Base-by-base conservation (phyloP, 306 rosid species). In the Citrullus colocynthis region DNA sequence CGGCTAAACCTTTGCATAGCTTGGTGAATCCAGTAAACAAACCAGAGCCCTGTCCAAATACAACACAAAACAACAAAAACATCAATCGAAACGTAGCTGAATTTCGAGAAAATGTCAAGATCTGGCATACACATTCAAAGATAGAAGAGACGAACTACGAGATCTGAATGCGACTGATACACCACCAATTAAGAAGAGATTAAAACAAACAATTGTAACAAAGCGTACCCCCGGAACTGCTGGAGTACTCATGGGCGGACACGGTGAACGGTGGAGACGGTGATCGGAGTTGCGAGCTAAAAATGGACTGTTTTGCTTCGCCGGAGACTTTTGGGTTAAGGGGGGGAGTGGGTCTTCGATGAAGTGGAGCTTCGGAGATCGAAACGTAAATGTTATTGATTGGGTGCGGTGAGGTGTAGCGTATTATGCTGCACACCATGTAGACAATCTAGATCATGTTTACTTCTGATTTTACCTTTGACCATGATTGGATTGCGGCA, bases 1-100 rank as follows among this genome's bases (percentile, higher is more conserved):
- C 86, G 0, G 93, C 87, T 1, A 93, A 85, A 34, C 98, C 98
- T 67, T 93, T 93, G 90, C 98, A 93, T 49, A 93, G 83, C 37
- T 89, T 85, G 49, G 97, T 91, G 81, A 89, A 89, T 44, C 97
- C 96, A 44, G 90, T 86, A 48, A 87, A 81, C 48, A 84, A 63
- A 32, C 82, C 84, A 42, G 88, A 70, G 80, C 91, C 90, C 93
- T 87, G 83, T 17, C 24, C 81, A 52, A 71, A 16, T 28, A 76
- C 18, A 11, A 13, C 5, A 49, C 37, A n/a, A 13, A 7, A 76
- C n/a, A 18, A 49, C 54, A 4, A 65, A 67, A 42, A 52, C 7
- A 14, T 21, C 56, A 77, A 39, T 58, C 10, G 16, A 77, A 64
- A 52, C 28, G 39, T 48, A 44, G 30, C 70, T 42, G 61, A 54